These are phyloP conservation scores for Cicer yamashitae DNA, from an alignment of 306 rosid species.

Conservation along the genomic window DNA sequence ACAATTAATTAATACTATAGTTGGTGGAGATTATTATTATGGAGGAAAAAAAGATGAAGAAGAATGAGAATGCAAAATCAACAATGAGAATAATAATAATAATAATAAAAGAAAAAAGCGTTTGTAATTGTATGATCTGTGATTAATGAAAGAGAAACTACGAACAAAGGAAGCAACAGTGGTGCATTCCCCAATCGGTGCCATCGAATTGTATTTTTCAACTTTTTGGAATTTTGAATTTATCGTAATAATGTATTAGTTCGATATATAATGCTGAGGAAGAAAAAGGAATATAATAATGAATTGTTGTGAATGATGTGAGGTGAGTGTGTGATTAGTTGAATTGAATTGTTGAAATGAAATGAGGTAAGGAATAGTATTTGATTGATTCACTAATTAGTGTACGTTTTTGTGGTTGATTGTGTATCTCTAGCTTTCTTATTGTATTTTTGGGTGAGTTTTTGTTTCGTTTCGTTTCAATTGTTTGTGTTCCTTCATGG, in stretches of 20 bases:
- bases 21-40: slow-evolving; percentile 19
- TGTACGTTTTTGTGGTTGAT: neutral
- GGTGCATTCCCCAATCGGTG: slow-evolving; percentile 47
- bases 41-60: slow-evolving; percentile 42
- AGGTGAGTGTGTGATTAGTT: neutral
- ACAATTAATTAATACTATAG: slow-evolving; percentile 20
- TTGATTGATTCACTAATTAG: too few species aligned
- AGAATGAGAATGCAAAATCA: slow-evolving; percentile 17
- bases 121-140: slow-evolving; percentile 32
- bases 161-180: slow-evolving; percentile 52
- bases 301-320: neutral
- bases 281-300: slow-evolving; percentile 9
- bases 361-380: too few species aligned
- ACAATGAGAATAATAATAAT: neutral
- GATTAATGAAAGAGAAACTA: slow-evolving; percentile 47
- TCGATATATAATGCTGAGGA: neutral
- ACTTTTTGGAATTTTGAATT: slow-evolving; percentile 26
- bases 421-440: slow-evolving; percentile 6
- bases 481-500: slow-evolving; percentile 35
- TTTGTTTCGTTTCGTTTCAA: neutral
- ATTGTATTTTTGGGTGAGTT: neutral
- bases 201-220: slow-evolving; percentile 39
- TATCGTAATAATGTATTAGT: neutral
- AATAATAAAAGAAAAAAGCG: slow-evolving; percentile 21
- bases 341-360: too few species aligned